A percentile compares a stretch with the other conserved stretches of the same genome.
Conservation (phyloP, 2,329 filamentous ascomycete species). For the Fusarium abutilonis region DNA sequence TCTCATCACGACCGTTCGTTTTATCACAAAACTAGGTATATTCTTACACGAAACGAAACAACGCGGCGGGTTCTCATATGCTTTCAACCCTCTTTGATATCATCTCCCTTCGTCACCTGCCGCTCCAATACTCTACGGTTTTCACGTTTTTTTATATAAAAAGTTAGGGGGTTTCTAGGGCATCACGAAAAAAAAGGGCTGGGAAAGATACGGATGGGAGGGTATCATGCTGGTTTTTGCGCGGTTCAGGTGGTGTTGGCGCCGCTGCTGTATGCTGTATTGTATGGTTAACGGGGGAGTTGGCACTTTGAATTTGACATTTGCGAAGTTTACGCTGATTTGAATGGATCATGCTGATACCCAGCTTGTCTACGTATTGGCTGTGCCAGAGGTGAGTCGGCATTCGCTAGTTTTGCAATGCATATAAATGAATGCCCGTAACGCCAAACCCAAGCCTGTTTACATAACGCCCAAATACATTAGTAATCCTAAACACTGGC, state of each 20-base stretch:
- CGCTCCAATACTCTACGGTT: constrained; percentile 6
- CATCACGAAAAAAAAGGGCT: constrained; percentile 10
- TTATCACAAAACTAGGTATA: constrained; percentile 9
- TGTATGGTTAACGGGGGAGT: constrained; percentile 40
- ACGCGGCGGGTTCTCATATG: constrained; percentile 2
- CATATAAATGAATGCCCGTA: constrained; percentile 2
- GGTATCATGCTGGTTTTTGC: constrained; percentile 11
- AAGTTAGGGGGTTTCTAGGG: constrained; percentile 19
- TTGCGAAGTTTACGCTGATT: constrained; percentile 4
- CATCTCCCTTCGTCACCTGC: constrained; percentile 2
- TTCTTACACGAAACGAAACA: constrained; percentile 1
- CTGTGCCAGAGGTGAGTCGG: background rate
- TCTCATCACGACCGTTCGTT: constrained; percentile 11
- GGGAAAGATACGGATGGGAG: constrained; percentile 21
- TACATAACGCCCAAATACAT: background rate
- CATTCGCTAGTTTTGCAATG: constrained; percentile 3
- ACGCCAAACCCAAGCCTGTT: background rate
- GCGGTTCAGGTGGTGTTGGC: constrained; percentile 33
- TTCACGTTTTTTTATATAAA: constrained; percentile 23
- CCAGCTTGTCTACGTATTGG: background rate
- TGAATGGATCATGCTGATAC: background rate
- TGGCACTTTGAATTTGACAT: constrained; percentile 33
- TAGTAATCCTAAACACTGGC: background rate
- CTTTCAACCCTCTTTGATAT: constrained; percentile 2
- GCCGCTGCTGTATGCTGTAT: constrained; percentile 39